These are phyloP conservation scores for Ganoderma boninense DNA, from an alignment of 1,284 basidiomycete species.

Conservation along the genomic window DNA sequence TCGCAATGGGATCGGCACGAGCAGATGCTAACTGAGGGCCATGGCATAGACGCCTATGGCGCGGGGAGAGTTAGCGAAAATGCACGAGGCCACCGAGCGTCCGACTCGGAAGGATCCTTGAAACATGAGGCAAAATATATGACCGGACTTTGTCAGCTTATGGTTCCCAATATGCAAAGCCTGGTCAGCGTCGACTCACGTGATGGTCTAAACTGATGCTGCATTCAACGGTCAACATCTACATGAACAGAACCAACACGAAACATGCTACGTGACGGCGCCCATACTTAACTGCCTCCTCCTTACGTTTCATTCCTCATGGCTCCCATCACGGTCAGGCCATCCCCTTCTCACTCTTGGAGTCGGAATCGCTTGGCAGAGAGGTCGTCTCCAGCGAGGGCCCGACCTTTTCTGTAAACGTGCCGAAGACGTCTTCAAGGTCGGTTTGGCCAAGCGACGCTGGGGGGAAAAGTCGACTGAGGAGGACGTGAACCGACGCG, in stretches of 20 bases:
- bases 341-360: not conserved
- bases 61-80: not conserved
- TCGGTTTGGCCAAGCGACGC: constrained; percentile 21
- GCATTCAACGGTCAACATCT: not conserved
- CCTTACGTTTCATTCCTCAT: not conserved
- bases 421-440: constrained; percentile 27
- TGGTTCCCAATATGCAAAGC: not conserved
- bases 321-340: not conserved
- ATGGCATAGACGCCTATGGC: not conserved
- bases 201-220: not conserved
- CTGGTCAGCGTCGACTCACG: not conserved
- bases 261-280: not conserved
- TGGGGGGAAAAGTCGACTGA: constrained; percentile 24
- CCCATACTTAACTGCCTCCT: not conserved
- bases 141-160: not conserved
- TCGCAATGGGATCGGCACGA: not conserved
- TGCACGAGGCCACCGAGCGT: not conserved
- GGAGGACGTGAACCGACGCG: constrained; percentile 21
- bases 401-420: constrained; percentile 18
- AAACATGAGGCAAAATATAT: not conserved
- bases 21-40: not conserved
- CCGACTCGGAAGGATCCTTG: not conserved
- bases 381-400: not conserved
- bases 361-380: not conserved
- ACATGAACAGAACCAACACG: not conserved